Conservation (phyloP, 2,329 filamentous ascomycete species). For the Akanthomyces uredinophilus region DNA sequence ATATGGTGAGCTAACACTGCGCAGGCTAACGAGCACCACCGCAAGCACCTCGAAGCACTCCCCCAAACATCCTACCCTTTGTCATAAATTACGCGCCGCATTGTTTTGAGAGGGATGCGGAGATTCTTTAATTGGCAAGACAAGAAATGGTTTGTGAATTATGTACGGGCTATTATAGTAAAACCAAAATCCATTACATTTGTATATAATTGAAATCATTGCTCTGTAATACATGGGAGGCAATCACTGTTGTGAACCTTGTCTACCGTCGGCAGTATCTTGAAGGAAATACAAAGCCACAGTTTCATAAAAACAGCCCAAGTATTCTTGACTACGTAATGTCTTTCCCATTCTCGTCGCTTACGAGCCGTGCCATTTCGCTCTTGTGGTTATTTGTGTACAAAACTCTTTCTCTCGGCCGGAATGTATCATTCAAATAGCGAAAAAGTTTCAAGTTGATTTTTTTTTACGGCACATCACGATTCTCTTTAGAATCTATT, state of each 20-base stretch:
- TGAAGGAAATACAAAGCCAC: no score
- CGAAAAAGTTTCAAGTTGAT: no score
- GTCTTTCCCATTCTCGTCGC: no score
- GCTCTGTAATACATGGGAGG: background rate
- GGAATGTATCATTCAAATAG: no score
- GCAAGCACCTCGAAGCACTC: constrained; percentile 75
- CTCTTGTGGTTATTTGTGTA: no score
- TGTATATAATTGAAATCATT: constrained; percentile 2
- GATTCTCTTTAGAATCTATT: no score
- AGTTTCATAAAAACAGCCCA: no score
- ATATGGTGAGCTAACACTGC: constrained; percentile 12
- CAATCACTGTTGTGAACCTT: background rate
- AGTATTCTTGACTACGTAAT: no score
- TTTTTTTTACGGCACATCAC: no score
- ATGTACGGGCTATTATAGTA: constrained; percentile 6
- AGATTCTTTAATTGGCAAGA: background rate
- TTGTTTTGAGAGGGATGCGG: background rate
- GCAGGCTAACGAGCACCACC: constrained; percentile 86
- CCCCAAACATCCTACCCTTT: constrained; percentile 79
- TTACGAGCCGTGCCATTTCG: no score
- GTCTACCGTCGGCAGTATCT: background rate
- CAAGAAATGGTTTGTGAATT: background rate
- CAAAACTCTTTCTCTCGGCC: no score
- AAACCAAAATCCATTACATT: constrained; percentile 8
- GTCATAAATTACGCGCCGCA: constrained; percentile 32